Base-by-base conservation (phyloP, 441 rosid genomes). In the Dalechampia spathulata region DNA sequence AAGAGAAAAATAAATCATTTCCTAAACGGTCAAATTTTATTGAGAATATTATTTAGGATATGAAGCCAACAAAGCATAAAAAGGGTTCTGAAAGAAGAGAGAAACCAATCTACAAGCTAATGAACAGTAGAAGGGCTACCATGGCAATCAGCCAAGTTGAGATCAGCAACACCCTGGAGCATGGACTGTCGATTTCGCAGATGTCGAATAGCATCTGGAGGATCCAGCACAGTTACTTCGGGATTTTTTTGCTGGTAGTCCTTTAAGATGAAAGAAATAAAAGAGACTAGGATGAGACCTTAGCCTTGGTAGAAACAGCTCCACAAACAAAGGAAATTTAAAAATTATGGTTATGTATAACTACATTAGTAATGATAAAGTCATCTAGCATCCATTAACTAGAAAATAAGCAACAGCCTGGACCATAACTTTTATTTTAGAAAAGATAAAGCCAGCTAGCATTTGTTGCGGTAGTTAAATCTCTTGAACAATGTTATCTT, bases 221-320 rank as follows among this genome's bases (percentile, higher is more conserved):
- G 90, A 75, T 91, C 98, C 50, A 91, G 72, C 50, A 91, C 81
- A 57, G 78, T 71, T 60, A 82, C 95, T 72, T 86, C 93, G 13
- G 87, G 96, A 63, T 91, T 78, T 50, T 69, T 78, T 52, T 77
- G 63, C 68, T 64, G 71, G 71, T 79, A 87, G 46, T 86, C 98
- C 96, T 91, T 64, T 72, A 65, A 30, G 36, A 16, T 20, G 7
- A 28, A 39, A 17, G n/a, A n/a, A n/a, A 26, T 4, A 2, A 25
- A 7, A 9, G n/a, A 8, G 6, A 14, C 15, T 27, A 41, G 36
- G 41, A 42, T 41, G 37, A 28, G n/a, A n/a, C n/a, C n/a, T n/a
- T 28, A n/a, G n/a, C 6, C 32, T n/a, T 13, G 4, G 20, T 43
- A 49, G 11, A 28, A 21, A 55, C 15, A n/a, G n/a, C n/a, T n/a